Percentiles rank a stretch among this genome's conserved stretches.
phyloP scores from a whole-genome alignment of 2,329 filamentous ascomycete species.

The Cordyceps cateniannulata region DNA sequence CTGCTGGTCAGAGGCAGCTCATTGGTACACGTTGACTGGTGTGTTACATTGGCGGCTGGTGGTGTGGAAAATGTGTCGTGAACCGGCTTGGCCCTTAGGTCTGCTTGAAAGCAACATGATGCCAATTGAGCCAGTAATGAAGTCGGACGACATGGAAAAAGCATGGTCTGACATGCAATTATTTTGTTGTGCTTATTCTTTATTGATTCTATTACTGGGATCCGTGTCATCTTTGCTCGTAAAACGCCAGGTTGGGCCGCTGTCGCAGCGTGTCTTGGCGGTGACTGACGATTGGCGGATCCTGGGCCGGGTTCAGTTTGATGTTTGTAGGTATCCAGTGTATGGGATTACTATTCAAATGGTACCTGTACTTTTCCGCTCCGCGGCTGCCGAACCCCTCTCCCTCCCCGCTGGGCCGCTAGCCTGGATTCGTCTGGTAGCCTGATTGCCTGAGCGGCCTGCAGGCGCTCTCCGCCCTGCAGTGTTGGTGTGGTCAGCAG shows the following conservation, averaged over 20 bases:
- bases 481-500: conserved; percentile 3
- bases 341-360: neutral
- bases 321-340: neutral
- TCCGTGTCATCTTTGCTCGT: neutral
- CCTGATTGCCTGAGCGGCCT: too few relatives aligned
- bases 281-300: conserved; percentile 9
- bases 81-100: too few relatives aligned
- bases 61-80: too few relatives aligned
- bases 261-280: conserved; percentile 10
- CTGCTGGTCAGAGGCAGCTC: neutral
- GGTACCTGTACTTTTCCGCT: neutral
- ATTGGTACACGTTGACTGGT: conserved; percentile 7
- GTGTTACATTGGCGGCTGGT: neutral
- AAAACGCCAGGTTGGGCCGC: neutral
- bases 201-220: neutral
- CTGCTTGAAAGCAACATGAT: neutral
- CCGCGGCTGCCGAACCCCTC: conserved; percentile 4
- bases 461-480: neutral
- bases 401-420: neutral
- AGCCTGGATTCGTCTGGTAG: neutral
- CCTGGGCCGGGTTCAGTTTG: neutral
- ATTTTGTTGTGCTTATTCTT: neutral
- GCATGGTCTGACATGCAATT: neutral
- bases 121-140: neutral
- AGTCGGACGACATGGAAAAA: neutral